These are phyloP conservation scores for Talaromyces nanjingensis DNA, from an alignment of 495 filamentous ascomycete species.

Conservation along the genomic window DNA sequence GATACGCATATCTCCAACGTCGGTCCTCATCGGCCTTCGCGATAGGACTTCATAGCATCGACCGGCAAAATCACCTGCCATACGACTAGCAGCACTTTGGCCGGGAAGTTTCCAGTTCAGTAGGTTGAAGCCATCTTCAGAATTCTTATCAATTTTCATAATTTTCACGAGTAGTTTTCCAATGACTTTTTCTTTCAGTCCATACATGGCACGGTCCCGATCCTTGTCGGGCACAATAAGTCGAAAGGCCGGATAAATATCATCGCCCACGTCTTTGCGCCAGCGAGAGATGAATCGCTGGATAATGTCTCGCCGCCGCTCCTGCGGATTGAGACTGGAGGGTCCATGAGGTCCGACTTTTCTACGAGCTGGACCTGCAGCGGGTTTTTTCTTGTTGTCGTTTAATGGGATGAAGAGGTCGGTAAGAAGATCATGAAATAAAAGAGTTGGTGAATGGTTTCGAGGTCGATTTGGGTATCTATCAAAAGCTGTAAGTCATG, in stretches of 20 bases:
- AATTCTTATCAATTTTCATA: conserved; percentile 88
- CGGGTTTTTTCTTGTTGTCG: conserved; percentile 71
- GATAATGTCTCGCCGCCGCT: conserved; percentile 78
- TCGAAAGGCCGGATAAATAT: conserved; percentile 89
- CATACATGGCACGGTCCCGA: conserved; percentile 87
- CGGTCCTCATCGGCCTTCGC: conserved; percentile 71
- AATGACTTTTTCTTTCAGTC: conserved; percentile 87
- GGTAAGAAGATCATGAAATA: conserved; percentile 74
- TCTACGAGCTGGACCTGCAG: conserved; percentile 36
- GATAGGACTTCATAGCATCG: conserved; percentile 79
- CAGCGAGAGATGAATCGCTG: conserved; percentile 84
- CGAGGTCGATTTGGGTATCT: conserved; percentile 80
- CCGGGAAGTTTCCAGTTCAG: conserved; percentile 93
- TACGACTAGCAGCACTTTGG: conserved; percentile 48
- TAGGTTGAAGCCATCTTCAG: conserved; percentile 77
- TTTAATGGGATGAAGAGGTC: conserved; percentile 82
- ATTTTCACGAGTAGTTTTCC: conserved; percentile 82
- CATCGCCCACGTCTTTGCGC: conserved; percentile 79
- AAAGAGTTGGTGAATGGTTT: conserved; percentile 70
- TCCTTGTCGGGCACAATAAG: conserved; percentile 94
- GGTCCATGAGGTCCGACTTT: conserved; percentile 53
- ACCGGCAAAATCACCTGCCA: conserved; percentile 87
- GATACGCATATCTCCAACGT: conserved; percentile 71
- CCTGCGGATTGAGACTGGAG: conserved; percentile 63
- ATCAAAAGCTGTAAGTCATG: conserved; percentile 2